Conservation (phyloP, 768 basidiomycete species). For the Tephrocybe rancida region DNA sequence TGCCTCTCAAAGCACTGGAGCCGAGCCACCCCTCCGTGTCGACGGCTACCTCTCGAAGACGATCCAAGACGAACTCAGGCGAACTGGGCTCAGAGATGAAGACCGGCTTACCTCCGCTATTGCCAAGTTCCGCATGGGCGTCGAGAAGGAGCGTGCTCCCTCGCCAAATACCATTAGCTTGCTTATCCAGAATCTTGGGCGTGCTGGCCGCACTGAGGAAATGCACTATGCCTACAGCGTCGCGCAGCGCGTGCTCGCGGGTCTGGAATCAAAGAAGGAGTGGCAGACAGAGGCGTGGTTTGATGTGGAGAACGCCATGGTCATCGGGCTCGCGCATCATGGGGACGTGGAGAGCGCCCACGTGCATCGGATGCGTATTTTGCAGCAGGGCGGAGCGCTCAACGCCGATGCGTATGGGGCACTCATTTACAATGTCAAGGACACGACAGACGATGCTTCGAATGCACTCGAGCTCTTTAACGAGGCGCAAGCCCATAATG, state of each 20-base stretch:
- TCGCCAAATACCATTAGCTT: constrained; percentile 52
- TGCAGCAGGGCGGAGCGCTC: constrained; percentile 77
- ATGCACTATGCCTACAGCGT: constrained; percentile 67
- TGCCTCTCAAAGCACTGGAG: background rate
- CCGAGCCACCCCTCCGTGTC: constrained; percentile 3
- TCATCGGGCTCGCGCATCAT: constrained; percentile 81
- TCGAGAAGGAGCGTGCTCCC: constrained; percentile 51
- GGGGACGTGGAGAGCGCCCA: constrained; percentile 83
- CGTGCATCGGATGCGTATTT: constrained; percentile 74
- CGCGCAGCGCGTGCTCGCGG: constrained; percentile 62
- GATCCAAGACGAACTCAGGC: constrained; percentile 4
- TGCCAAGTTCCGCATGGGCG: constrained; percentile 45
- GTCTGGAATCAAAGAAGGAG: constrained; percentile 43
- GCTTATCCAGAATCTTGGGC: constrained; percentile 72
- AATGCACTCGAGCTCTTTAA: constrained; percentile 85
- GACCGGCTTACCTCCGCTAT: constrained; percentile 45
- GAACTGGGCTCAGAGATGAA: background rate
- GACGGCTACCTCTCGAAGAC: constrained; percentile 10
- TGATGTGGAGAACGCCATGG: constrained; percentile 84
- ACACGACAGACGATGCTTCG: constrained; percentile 94
- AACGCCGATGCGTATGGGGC: constrained; percentile 92
- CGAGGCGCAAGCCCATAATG: constrained; percentile 71
- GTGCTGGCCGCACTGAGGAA: constrained; percentile 58
- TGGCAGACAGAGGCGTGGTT: constrained; percentile 70
- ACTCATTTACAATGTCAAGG: constrained; percentile 83